These are phyloP conservation scores for Metschnikowia similis DNA, from an alignment of 805 yeast genomes.

Conservation along the genomic window DNA sequence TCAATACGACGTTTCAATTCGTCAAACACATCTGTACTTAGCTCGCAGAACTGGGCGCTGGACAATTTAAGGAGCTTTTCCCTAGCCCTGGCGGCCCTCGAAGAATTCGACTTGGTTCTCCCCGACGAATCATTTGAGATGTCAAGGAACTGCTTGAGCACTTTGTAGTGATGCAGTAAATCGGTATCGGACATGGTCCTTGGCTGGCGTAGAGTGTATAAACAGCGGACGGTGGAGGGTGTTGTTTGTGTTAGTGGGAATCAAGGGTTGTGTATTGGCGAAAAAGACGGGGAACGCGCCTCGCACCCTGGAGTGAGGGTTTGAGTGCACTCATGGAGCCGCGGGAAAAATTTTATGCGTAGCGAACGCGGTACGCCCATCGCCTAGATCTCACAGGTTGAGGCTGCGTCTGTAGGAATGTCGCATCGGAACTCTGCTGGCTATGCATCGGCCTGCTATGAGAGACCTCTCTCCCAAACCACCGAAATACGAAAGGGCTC, in stretches of 20 bases:
- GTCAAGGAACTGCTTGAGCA: slow-evolving; percentile 47
- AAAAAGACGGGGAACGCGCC: not conserved
- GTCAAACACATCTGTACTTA: slow-evolving; percentile 92
- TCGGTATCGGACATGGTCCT: slow-evolving; percentile 20
- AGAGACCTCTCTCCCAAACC: no score
- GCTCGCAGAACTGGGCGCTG: slow-evolving; percentile 77
- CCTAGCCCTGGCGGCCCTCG: slow-evolving; percentile 78
- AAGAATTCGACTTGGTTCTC: slow-evolving; percentile 39
- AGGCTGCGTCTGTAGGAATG: not conserved
- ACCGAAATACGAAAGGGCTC: no score
- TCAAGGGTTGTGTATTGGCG: not conserved
- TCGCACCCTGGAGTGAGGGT: not conserved
- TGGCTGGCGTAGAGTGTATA: not conserved
- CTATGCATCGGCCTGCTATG: no score
- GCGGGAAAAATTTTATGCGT: slow-evolving; percentile 1
- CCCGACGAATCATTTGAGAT: slow-evolving; percentile 43
- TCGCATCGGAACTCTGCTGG: not conserved
- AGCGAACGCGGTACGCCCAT: not conserved
- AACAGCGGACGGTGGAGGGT: not conserved
- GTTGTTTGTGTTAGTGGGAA: slow-evolving; percentile 2
- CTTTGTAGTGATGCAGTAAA: slow-evolving; percentile 44
- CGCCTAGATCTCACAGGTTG: not conserved
- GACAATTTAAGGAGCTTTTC: slow-evolving; percentile 80
- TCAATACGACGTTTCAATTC: slow-evolving; percentile 77
- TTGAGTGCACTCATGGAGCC: not conserved